Evolutionary conservation across 306 rosid genomes (phyloP), one percentile per base, ranked within the genome.

Genomic region (Prinsepia uniflora): DNA sequence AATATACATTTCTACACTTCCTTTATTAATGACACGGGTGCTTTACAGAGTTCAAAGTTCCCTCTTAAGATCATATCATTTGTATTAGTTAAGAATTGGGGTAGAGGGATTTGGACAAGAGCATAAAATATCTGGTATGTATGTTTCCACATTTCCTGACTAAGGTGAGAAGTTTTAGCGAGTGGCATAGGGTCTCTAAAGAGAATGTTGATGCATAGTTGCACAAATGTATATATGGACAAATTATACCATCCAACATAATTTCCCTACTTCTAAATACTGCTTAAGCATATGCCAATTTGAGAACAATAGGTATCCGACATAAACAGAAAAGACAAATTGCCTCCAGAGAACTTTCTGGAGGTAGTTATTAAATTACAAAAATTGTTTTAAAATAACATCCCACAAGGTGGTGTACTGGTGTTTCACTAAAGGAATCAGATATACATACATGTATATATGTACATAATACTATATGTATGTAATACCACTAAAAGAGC

Each of bases 1-100:
- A 36, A 36, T 17, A 50, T 34, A 54, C 7, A 19, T 49, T 70
- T 24, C 52, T 45, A 65, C 61, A 72, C 46, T 57, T 52, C 53
- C 69, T 42, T 62, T 61, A 61, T 77, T 70, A 65, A 54, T 48
- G 57, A 48, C 8, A 46, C 42, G 12, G 12, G 8, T 46, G 48
- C 50, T 63, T 43, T 13, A 10, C 36, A 43, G 3, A 0, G 53
- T 8, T 64, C 41, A 46, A 7, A 22, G n/a, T 13, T 13, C 41
- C 52, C 41, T 7, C 7, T 65, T 65, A 13, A 13, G 45, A 45
- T 45, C 54, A 45, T 22, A 24, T 24, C 30, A 44, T 22, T 14
- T 42, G 45, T n/a, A 61, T 39, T 40, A 60, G n/a, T 60, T 60
- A 60, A 6, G 22, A 60, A 60, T 39, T 12, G 19, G 45, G 41